phyloP scores from a whole-genome alignment of 148 eudicot genomes.

The Cornus florida region DNA sequence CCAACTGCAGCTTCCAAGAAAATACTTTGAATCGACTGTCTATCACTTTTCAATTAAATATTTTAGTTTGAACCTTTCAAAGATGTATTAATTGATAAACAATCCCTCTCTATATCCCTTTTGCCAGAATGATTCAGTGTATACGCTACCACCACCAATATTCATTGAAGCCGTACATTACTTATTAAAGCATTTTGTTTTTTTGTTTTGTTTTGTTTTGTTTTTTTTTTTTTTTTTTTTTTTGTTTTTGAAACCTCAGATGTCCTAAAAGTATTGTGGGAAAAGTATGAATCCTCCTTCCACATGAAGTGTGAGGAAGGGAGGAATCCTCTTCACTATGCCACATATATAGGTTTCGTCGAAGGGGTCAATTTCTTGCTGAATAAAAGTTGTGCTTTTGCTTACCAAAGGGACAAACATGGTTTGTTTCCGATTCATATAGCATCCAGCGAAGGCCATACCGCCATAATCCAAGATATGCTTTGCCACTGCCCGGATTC shows the following conservation, averaged over 20 bases:
- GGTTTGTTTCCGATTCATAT: slow-evolving; percentile 28
- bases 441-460: slow-evolving; percentile 20
- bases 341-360: slow-evolving; percentile 16
- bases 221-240: no score
- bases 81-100: no score
- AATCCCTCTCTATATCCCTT: no score
- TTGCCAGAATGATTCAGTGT: no score
- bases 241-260: background rate
- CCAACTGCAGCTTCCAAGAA: no score
- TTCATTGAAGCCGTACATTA: no score
- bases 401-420: slow-evolving; percentile 16
- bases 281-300: slow-evolving; percentile 18
- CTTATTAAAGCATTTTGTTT: no score
- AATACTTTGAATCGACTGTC: no score
- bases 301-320: slow-evolving; percentile 14
- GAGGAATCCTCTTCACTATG: slow-evolving; percentile 23
- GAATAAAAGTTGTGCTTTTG: background rate
- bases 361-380: slow-evolving; percentile 26
- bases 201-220: no score
- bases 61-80: no score
- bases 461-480: slow-evolving; percentile 17
- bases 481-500: slow-evolving; percentile 23
- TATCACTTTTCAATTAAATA: no score
- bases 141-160: no score
- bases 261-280: slow-evolving; percentile 21